phyloP scores from a whole-genome alignment of 257 asterid genomes.

The Forsythia viridissima region DNA sequence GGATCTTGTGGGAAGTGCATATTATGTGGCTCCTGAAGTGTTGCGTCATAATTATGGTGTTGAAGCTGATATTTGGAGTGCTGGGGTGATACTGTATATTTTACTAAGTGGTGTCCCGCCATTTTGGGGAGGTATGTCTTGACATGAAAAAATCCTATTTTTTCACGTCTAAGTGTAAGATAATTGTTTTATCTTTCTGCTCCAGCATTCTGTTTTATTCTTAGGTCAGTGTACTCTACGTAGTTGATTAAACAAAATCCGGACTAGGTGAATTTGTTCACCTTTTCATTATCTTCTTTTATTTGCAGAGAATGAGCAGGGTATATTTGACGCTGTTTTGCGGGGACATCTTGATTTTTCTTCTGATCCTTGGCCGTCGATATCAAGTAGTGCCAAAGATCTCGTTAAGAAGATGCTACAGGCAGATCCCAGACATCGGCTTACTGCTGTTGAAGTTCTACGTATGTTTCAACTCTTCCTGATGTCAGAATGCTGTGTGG shows the following conservation, averaged over 20 bases:
- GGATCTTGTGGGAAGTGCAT: constrained; percentile 93
- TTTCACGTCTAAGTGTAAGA: not conserved
- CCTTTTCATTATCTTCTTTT: constrained; percentile 10
- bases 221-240: not conserved
- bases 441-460: constrained; percentile 75
- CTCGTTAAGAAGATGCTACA: constrained; percentile 95
- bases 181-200: not conserved
- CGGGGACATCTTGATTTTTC: constrained; percentile 85
- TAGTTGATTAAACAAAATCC: no score
- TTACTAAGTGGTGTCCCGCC: constrained; percentile 91
- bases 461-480: constrained; percentile 46
- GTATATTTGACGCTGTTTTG: constrained; percentile 73
- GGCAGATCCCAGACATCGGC: constrained; percentile 72
- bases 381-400: constrained; percentile 95
- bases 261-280: not conserved
- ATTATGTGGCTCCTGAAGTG: constrained; percentile 92
- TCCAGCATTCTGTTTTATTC: not conserved
- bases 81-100: constrained; percentile 83
- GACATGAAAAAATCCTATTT: not conserved
- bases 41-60: constrained; percentile 71
- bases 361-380: constrained; percentile 91
- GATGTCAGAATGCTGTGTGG: not conserved
- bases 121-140: constrained; percentile 80
- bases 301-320: constrained; percentile 78
- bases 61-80: constrained; percentile 94